Base-by-base conservation (phyloP, 768 basidiomycete species). In the Lactifluus hygrophoroides region DNA sequence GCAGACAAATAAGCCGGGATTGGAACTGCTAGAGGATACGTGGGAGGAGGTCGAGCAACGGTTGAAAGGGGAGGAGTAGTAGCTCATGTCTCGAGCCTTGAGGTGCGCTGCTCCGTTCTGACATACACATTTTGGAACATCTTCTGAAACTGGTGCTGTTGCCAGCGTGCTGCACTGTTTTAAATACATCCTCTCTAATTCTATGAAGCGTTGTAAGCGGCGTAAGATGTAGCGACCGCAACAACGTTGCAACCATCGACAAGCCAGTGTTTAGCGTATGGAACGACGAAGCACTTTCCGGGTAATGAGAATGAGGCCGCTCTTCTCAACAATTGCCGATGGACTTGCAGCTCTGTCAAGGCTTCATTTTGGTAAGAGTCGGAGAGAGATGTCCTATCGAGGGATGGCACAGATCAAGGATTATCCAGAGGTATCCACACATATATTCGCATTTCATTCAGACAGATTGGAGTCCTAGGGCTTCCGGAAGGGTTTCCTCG, bases 401-500 rank as follows among this genome's bases (percentile, higher is more conserved):
- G 14, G 30, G n/a, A 53, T 13, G 16, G 9, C 10, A 30, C 38
- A 28, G 13, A 11, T 38, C 23, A 28, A 28, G 5, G 10, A 27
- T 30, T 45, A 45, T 27, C 25, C 38, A n/a, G 30, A 8, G 19
- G 28, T 43, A 19, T 9, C 21, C 21, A 11, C 16, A n/a, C 25
- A 28, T 19, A 34, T 30, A 21, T 43, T 40, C 19, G 5, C 17
- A 4, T 21, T 44, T n/a, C 43, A 1, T 45, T 34, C 25, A 25
- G 43, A 47, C 40, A 44, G 35, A 8, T 34, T 17, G 17, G 32
- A 59, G 23, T 4, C 72, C 72, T 16, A 79, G 69, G 13, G 73
- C 78, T 51, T 69, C 64, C 1, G 77, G 74, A 37, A 82, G 67
- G 13, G 69, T 73, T 32, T 73, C 70, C 65, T 78, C 78, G 63